Evolutionary conservation across 257 asterid species (phyloP), one percentile per base, ranked within the genome.

Genomic region (Capsicum baccatum): DNA sequence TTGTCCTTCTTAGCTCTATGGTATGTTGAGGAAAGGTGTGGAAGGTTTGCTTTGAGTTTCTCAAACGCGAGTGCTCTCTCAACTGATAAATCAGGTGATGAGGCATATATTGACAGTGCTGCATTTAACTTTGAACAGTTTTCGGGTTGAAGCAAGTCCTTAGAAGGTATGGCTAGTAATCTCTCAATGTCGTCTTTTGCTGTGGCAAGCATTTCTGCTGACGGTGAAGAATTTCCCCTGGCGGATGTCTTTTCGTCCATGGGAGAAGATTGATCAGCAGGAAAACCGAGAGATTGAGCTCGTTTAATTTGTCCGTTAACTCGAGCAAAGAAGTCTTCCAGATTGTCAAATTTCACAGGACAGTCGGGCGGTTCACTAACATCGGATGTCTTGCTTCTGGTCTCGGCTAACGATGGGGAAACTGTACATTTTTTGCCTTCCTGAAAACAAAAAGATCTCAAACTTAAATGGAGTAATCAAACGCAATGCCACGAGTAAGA

Each of bases 321-420:
- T 48, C 63, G 17, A 17, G 81, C 58, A 35, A 83, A 68, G 37
- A 83, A 68, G 70, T 83, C 81, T 5, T 83, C 85, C 7, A 83
- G 56, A 57, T 83, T 55, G 10, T 68, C 67, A 17, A 83, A 35
- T 33, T 67, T 3, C 17, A 68, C 33, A 52, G 85, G 67, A 17
- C 13, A 42, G 8, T 35, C 47, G 0, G 42, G 3, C 17, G 60
- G 26, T 57, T 17, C 68, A 12, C 9, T 54, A 64, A 3, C n/a
- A 48, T 60, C 84, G 8, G 17, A 48, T 47, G 71, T 2, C 85
- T 68, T 68, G 79, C 56, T 42, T 35, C 55, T 11, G 15, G 6
- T 68, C 55, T 83, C 37, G 35, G 68, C 54, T 54, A 68, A 52
- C 0, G 57, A 66, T 66, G 63, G 79, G 52, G 48, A 6, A 83